Evolutionary conservation across 140 eudicot genomes (phyloP).

Genomic region (Cichorium intybus): DNA sequence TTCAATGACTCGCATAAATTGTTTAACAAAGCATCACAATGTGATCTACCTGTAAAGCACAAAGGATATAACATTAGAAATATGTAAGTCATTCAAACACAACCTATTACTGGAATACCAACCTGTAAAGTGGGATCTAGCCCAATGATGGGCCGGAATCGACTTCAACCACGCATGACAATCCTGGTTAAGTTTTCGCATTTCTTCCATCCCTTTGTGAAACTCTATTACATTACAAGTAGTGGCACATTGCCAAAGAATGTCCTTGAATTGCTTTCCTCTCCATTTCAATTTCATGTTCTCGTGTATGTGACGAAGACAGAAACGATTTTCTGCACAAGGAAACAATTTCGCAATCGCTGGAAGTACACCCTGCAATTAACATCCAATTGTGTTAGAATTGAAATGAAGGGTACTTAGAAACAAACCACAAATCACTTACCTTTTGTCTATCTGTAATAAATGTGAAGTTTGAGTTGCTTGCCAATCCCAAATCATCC

Average conservation of each 20-base stretch:
- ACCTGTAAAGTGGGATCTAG: background rate
- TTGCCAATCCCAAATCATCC: too few relatives aligned
- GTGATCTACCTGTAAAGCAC: too few relatives aligned
- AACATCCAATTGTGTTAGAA: background rate
- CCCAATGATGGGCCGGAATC: background rate
- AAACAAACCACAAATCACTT: too few relatives aligned
- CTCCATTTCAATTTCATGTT: background rate
- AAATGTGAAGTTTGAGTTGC: too few relatives aligned
- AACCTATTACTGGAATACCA: too few relatives aligned
- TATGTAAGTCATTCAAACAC: too few relatives aligned
- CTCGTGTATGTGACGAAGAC: background rate
- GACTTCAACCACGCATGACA: background rate
- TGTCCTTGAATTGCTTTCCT: background rate
- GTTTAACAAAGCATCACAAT: too few relatives aligned
- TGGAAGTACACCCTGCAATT: background rate
- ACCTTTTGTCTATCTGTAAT: too few relatives aligned
- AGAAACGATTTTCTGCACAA: background rate
- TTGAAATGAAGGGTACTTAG: too few relatives aligned
- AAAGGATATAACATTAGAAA: too few relatives aligned
- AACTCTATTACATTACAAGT: background rate
- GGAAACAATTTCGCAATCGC: background rate
- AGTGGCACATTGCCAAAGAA: background rate
- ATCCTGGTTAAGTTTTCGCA: background rate
- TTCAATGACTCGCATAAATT: too few relatives aligned
- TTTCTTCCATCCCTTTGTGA: background rate